Evolutionary conservation across 2,329 filamentous ascomycete genomes (phyloP).

Genomic region (Gremmenia infestans): DNA sequence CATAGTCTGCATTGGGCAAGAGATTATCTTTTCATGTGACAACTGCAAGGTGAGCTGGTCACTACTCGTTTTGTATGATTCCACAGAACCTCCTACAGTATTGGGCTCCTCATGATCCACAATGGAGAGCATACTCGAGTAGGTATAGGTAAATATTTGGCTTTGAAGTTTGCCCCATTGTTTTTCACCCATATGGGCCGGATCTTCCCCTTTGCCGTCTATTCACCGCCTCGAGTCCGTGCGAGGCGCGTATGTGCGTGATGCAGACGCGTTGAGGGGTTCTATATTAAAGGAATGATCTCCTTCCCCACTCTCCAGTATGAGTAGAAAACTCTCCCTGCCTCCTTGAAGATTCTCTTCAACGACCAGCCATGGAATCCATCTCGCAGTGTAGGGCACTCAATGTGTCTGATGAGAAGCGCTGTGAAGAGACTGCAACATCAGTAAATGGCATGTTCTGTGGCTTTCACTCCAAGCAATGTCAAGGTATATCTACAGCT

Average conservation of each 20-base stretch:
- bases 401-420: constrained; percentile 34
- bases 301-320: not conserved
- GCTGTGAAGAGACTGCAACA: constrained; percentile 34
- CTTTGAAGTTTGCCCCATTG: no score
- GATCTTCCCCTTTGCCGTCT: not conserved
- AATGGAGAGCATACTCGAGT: no score
- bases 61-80: not conserved
- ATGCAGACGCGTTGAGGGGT: not conserved
- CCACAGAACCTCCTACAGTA: not conserved
- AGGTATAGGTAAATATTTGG: no score
- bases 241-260: not conserved
- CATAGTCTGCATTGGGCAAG: not conserved
- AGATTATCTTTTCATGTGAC: not conserved
- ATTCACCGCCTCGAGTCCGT: not conserved
- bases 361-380: not conserved
- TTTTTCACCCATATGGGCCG: not conserved
- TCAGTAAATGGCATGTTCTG: constrained; percentile 40
- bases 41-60: not conserved
- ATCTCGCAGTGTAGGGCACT: constrained; percentile 24
- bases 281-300: not conserved
- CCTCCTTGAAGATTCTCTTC: not conserved
- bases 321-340: no score
- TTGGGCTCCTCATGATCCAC: no score
- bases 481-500: constrained; percentile 4
- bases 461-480: constrained; percentile 38